Percentiles rank a stretch among this genome's conserved stretches.
Conservation (phyloP, 441 rosid genomes). For the Brassica hybrid region DNA sequence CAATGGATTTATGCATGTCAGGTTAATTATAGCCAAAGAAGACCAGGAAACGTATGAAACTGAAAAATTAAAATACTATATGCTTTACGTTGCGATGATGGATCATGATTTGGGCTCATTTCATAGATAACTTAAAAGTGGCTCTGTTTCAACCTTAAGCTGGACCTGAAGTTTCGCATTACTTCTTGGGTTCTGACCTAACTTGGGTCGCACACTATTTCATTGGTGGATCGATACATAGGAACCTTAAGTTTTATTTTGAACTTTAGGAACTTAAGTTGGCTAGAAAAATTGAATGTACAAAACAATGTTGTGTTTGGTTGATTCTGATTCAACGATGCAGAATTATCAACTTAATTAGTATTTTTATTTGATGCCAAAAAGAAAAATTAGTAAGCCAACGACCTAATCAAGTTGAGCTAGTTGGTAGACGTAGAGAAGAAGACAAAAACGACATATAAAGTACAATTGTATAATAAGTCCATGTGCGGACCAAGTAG, state of each 20-base stretch:
- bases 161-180: background rate
- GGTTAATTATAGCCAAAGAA: background rate
- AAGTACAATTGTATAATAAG: background rate
- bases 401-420: background rate
- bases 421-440: conserved; percentile 7
- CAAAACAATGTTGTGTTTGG: too few relatives aligned
- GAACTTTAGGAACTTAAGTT: too few relatives aligned
- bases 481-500: conserved; percentile 15
- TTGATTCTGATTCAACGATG: background rate
- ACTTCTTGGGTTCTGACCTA: conserved; percentile 1
- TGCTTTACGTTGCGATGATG: background rate
- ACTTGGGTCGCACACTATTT: conserved; percentile 8
- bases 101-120: background rate
- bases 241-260: too few relatives aligned
- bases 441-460: background rate
- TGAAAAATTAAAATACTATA: background rate
- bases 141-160: background rate
- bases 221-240: too few relatives aligned
- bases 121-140: background rate
- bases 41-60: background rate
- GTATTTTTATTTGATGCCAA: too few relatives aligned
- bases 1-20: background rate
- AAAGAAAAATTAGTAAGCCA: too few relatives aligned
- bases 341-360: conserved; percentile 6
- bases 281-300: too few relatives aligned